phyloP scores from a whole-genome alignment of 2,329 filamentous ascomycete species.

The Aureobasidium sp. region DNA sequence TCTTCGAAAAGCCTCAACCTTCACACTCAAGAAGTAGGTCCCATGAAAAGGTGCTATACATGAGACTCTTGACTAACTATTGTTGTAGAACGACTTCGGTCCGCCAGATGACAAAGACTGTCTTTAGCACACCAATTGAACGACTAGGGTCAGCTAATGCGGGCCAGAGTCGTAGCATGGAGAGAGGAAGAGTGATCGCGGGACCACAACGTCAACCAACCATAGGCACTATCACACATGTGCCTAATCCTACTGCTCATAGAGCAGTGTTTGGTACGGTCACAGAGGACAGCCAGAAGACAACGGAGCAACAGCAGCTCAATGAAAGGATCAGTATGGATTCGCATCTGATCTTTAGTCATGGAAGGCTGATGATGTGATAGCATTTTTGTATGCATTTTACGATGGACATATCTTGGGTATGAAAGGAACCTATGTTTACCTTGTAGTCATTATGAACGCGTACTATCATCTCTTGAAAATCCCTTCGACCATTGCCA shows the following conservation, averaged over 20 bases:
- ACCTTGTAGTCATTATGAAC: not conserved
- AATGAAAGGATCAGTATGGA: not conserved
- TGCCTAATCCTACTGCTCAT: not conserved
- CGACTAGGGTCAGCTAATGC: not conserved
- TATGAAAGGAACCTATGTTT: not conserved
- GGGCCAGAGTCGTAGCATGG: not conserved
- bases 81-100: not conserved
- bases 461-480: not conserved
- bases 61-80: not conserved
- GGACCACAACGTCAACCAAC: not conserved
- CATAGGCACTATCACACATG: not conserved
- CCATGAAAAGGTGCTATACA: not conserved
- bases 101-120: not conserved
- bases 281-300: not conserved
- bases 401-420: not conserved
- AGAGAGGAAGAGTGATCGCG: not conserved
- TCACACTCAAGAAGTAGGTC: not conserved
- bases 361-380: constrained; percentile 5
- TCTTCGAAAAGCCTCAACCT: not conserved
- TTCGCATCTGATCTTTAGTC: constrained; percentile 4
- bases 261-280: not conserved
- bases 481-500: too few relatives aligned
- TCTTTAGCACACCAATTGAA: not conserved
- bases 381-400: not conserved
- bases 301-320: not conserved